phyloP scores from a whole-genome alignment of 306 rosid species.

The Glycine latifolia region DNA sequence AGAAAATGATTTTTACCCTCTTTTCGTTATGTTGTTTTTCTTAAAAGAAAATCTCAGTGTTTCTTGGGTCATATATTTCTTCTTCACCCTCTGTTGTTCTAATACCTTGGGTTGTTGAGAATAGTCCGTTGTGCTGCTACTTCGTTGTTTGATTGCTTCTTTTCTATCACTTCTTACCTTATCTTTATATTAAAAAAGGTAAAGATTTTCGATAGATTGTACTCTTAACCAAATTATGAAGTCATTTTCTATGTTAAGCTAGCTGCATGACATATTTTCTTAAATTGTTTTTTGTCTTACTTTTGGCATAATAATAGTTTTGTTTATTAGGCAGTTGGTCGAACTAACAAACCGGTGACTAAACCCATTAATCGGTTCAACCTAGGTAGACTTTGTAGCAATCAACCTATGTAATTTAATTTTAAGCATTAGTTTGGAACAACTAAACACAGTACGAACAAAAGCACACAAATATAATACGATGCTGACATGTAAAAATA shows the following conservation, averaged over 20 bases:
- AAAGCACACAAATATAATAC: neutral
- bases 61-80: neutral
- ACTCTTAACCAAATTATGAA: neutral
- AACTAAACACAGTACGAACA: neutral
- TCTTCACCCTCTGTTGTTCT: neutral
- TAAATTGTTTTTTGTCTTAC: neutral
- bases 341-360: slow-evolving; percentile 31
- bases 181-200: neutral
- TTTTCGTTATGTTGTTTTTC: neutral
- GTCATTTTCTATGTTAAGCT: neutral
- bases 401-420: slow-evolving; percentile 7
- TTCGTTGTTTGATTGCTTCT: neutral
- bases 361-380: neutral
- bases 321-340: neutral
- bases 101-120: neutral
- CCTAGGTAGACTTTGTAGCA: slow-evolving; percentile 1
- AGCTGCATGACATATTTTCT: neutral
- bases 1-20: neutral
- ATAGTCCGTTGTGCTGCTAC: neutral
- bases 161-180: neutral
- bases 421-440: neutral
- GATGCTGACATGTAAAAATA: neutral
- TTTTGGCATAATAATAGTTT: neutral
- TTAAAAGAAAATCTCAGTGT: neutral
- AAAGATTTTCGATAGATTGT: neutral